phyloP scores from a whole-genome alignment of 805 yeast genomes.

The Starmerella potacharoeniae region DNA sequence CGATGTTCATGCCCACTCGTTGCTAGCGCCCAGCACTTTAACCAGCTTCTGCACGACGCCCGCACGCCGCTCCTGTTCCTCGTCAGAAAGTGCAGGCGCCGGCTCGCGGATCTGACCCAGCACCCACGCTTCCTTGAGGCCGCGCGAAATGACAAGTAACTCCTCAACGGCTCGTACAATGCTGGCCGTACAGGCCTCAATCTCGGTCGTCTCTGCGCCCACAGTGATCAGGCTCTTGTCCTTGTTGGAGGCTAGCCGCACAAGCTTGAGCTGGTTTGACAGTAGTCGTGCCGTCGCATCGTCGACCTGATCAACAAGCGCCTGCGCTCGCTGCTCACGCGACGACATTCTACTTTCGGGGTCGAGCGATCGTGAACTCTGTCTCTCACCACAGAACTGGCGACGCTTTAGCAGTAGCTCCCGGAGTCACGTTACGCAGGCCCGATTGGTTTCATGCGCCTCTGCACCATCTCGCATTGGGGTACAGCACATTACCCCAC shows the following conservation, averaged over 20 bases:
- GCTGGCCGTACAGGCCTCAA: constrained; percentile 31
- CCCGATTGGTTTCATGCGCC: neutral
- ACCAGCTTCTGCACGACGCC: constrained; percentile 2
- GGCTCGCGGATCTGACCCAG: constrained; percentile 29
- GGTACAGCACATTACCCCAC: neutral
- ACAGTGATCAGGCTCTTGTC: constrained; percentile 28
- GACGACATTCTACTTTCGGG: constrained; percentile 7
- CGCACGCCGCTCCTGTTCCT: constrained; percentile 1
- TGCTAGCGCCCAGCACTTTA: constrained; percentile 1
- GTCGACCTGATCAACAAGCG: constrained; percentile 22
- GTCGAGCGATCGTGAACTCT: no score
- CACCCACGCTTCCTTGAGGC: constrained; percentile 35
- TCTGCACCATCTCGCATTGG: neutral
- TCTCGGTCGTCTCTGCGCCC: constrained; percentile 32
- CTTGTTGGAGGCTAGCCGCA: constrained; percentile 19
- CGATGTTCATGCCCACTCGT: constrained; percentile 1
- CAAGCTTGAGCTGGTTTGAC: constrained; percentile 21
- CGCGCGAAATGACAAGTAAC: constrained; percentile 30
- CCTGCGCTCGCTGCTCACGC: constrained; percentile 20
- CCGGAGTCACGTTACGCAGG: neutral
- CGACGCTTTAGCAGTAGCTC: no score
- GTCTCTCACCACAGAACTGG: neutral
- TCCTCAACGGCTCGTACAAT: constrained; percentile 32
- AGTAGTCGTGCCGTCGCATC: constrained; percentile 23
- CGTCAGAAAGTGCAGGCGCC: constrained; percentile 1